A percentile compares a stretch with the other conserved stretches of the same genome.
Conservation (phyloP, 805 yeast genomes). For the Wickerhamiella kazuoi region DNA sequence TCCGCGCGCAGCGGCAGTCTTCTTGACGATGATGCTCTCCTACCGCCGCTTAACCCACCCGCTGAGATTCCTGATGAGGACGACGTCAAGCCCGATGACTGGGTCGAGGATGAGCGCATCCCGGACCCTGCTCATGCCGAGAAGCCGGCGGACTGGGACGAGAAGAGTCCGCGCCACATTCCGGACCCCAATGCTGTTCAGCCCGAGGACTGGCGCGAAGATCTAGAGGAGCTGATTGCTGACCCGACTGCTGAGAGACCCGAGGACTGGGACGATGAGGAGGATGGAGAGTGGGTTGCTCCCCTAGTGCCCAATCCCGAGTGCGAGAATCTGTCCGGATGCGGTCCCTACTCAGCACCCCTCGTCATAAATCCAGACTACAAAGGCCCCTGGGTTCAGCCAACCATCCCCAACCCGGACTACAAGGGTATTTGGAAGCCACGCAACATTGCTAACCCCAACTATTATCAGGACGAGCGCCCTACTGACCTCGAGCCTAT, state of each 20-base stretch:
- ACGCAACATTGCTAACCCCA: constrained; percentile 47
- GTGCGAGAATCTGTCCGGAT: constrained; percentile 45
- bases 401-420: constrained; percentile 50
- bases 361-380: constrained; percentile 47
- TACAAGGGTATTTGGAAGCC: constrained; percentile 72
- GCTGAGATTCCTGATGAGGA: constrained; percentile 36
- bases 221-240: constrained; percentile 34
- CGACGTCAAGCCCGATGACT: constrained; percentile 55
- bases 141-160: constrained; percentile 82
- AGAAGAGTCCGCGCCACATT: constrained; percentile 42
- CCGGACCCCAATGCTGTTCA: constrained; percentile 47
- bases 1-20: constrained; percentile 54
- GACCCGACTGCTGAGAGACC: constrained; percentile 59
- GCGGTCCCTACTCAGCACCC: constrained; percentile 71
- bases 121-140: constrained; percentile 45
- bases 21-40: constrained; percentile 34
- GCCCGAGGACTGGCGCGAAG: constrained; percentile 73
- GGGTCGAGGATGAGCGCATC: constrained; percentile 57
- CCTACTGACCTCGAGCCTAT: constrained; percentile 50
- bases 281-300: constrained; percentile 72
- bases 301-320: constrained; percentile 57
- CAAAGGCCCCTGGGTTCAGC: constrained; percentile 66
- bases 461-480: constrained; percentile 36
- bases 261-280: constrained; percentile 74
- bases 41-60: constrained; percentile 58